A percentile compares a stretch with the other conserved stretches of the same genome.
Evolutionary conservation across 805 yeast genomes (phyloP).

Genomic region (Starmerella roubikii): DNA sequence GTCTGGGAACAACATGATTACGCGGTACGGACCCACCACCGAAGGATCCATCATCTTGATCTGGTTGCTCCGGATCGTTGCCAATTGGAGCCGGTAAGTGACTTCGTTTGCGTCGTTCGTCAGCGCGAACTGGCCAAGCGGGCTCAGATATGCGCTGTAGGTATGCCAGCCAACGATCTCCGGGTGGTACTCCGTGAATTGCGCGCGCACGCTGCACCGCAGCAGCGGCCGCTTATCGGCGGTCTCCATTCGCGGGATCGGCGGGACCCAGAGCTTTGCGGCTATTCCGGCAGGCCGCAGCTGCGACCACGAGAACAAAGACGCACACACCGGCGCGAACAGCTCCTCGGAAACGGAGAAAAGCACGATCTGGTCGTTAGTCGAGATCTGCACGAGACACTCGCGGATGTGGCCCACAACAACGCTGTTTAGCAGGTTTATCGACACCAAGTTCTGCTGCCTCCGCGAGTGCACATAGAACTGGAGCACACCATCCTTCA

Average conservation of each 20-base stretch:
- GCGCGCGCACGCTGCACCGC: conserved; percentile 17
- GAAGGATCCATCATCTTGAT: conserved; percentile 17
- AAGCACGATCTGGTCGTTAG: conserved; percentile 7
- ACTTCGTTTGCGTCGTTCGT: conserved; percentile 3
- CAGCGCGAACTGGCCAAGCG: conserved; percentile 15
- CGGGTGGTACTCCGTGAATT: conserved; percentile 12
- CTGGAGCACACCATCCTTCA: conserved; percentile 5
- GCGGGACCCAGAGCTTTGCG: conserved; percentile 18
- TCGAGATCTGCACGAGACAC: conserved; percentile 12
- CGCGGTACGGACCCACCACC: conserved; percentile 12
- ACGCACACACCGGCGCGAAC: conserved; percentile 9
- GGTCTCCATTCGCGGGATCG: conserved; percentile 1
- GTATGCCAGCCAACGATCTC: conserved; percentile 15
- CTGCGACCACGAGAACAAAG: conserved; percentile 16
- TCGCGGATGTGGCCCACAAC: conserved; percentile 18
- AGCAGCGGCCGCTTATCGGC: conserved; percentile 10
- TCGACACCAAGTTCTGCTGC: not conserved
- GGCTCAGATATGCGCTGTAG: conserved; percentile 13
- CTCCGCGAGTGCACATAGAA: not conserved
- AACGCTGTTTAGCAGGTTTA: conserved; percentile 11
- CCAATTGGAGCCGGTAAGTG: conserved; percentile 11
- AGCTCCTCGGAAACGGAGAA: conserved; percentile 1
- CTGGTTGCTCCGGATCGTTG: conserved; percentile 5
- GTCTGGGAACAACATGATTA: conserved; percentile 17
- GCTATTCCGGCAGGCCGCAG: conserved; percentile 17